Evolutionary conservation across 371 early-diverging fungal species (phyloP), one percentile per base, ranked within the genome.

Genomic region (Batrachochytrium dendrobatidis): DNA sequence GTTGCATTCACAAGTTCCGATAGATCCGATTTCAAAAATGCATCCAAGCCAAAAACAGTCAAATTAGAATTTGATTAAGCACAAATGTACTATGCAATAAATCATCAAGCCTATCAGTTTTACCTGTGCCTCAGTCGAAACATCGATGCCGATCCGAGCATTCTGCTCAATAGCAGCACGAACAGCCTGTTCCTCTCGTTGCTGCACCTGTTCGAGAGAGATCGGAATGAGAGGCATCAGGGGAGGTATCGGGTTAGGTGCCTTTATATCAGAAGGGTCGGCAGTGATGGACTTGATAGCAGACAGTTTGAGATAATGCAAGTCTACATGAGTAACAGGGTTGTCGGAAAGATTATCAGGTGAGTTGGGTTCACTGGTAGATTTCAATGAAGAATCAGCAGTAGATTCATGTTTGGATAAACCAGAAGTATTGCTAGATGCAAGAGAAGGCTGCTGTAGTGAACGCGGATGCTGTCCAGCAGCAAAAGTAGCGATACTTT

Each of bases 111-210:
- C n/a, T n/a, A n/a, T n/a, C n/a, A n/a, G n/a, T n/a, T n/a, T n/a
- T 43, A 72, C 69, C 68, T 75, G 72, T 0, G 69, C 76, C 20
- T 65, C 66, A 22, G 59, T 34, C 17, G 69, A 45, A 33, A 74
- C 76, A 15, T 62, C 64, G n/a, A 70, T 53, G 17, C 72, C 72
- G 51, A 76, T 68, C 53, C 66, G 55, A 10, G 62, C 57, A 18
- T 57, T 49, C 26, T 50, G 43, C 33, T 61, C 65, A 15, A 26
- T 50, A 53, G 66, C 72, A 28, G 53, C 55, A 15, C 34, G 53
- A 7, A 71, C 35, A 20, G 70, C 68, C 6, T 51, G 62, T 18
- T 61, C 55, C 52, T 68, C 64, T n/a, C 68, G 50, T 3, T 49
- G 59, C 25, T 49, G 49, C 5, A 64, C 44, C 56, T 68, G 62